Conservation (phyloP, 2,329 filamentous ascomycete species). For the Epichloe hybrida region DNA sequence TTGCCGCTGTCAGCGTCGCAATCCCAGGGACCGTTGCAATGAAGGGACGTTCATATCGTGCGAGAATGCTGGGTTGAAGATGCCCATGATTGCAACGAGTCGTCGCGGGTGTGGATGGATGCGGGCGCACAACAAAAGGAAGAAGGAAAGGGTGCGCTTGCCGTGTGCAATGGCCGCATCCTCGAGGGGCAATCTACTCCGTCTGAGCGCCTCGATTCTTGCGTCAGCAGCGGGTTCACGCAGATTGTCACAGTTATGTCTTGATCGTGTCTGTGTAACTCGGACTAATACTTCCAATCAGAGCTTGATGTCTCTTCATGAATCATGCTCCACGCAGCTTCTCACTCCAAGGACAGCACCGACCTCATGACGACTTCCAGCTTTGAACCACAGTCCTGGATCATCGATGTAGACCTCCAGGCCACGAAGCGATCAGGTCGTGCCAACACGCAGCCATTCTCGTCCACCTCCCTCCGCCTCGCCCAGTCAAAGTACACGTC, state of each 20-base stretch:
- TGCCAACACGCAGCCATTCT: constrained; percentile 43
- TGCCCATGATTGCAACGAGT: too few species aligned
- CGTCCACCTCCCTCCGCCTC: constrained; percentile 36
- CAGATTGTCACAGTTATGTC: too few species aligned
- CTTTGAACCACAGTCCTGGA: neutral
- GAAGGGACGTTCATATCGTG: constrained; percentile 15
- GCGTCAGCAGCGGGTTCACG: too few species aligned
- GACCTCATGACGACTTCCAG: neutral
- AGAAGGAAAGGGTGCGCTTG: too few species aligned
- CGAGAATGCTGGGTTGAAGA: constrained; percentile 17
- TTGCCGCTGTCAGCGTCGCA: neutral
- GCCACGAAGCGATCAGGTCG: constrained; percentile 46
- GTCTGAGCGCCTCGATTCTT: too few species aligned
- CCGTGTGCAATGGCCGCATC: too few species aligned
- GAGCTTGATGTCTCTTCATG: neutral
- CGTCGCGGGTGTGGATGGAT: neutral
- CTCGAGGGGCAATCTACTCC: too few species aligned
- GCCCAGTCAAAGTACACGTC: constrained; percentile 51
- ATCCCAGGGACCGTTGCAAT: too few species aligned
- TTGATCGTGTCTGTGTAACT: too few species aligned
- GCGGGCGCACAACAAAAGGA: too few species aligned
- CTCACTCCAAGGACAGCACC: neutral
- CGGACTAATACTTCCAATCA: too few species aligned
- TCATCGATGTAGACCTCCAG: constrained; percentile 26
- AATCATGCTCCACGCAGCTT: neutral